phyloP scores from a whole-genome alignment of 306 rosid genomes.

The Myrica gale region DNA sequence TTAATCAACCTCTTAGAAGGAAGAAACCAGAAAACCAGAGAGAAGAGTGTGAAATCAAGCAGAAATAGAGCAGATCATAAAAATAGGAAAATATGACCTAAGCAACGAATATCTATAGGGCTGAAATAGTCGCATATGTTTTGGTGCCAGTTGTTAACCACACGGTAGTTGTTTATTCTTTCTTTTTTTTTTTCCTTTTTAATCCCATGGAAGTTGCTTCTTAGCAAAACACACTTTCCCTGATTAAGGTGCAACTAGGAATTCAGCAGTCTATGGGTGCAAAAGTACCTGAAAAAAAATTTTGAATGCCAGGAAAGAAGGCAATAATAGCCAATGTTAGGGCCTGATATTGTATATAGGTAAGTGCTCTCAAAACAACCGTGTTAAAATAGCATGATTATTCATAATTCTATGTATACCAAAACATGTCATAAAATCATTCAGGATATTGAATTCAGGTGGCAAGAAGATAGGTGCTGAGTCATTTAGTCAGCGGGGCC shows the following conservation, averaged over 20 bases:
- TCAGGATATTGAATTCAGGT: not conserved
- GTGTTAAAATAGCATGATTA: not conserved
- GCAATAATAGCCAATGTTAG: not conserved
- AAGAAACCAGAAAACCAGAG: not conserved
- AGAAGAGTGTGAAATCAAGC: not conserved
- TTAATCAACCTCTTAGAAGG: not conserved
- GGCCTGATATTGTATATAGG: not conserved
- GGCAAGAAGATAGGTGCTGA: not conserved
- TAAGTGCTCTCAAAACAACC: not conserved
- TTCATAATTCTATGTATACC: not conserved
- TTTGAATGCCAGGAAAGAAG: not conserved
- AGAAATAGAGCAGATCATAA: conserved; percentile 10
- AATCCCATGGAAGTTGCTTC: not conserved
- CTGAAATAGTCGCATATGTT: not conserved
- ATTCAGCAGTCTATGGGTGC: not conserved
- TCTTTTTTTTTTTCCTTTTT: not conserved
- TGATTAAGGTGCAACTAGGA: not conserved
- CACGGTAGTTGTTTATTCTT: too few species aligned
- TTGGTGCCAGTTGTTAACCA: not conserved
- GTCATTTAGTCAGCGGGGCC: not conserved
- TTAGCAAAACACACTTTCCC: not conserved
- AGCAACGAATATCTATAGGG: not conserved
- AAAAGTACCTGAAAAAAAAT: not conserved
- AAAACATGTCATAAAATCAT: too few species aligned
- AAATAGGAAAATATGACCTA: not conserved